A percentile compares a stretch with the other conserved stretches of the same genome.
phyloP scores from a whole-genome alignment of 2,329 filamentous ascomycete genomes.

The Botrytis cinerea region DNA sequence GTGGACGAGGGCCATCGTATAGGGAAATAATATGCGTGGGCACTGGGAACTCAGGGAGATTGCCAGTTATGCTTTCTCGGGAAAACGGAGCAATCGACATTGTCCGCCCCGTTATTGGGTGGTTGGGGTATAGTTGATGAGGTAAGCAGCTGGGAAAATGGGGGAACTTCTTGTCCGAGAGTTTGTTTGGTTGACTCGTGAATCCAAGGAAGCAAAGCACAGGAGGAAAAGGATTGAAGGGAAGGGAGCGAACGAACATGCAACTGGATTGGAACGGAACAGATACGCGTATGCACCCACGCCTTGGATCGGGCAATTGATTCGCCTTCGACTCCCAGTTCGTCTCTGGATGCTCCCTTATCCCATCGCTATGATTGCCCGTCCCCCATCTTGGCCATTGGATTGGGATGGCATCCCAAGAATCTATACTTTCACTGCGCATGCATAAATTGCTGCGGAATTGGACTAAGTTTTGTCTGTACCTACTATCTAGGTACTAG shows the following conservation, averaged over 20 bases:
- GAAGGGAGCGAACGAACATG: background rate
- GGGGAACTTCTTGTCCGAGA: background rate
- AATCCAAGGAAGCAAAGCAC: no score
- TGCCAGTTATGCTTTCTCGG: background rate
- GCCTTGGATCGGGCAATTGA: background rate
- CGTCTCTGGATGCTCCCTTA: background rate
- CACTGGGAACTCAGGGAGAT: background rate
- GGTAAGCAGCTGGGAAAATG: background rate
- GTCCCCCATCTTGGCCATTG: background rate
- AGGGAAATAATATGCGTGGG: background rate
- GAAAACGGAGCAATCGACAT: background rate
- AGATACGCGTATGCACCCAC: background rate
- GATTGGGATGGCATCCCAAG: background rate
- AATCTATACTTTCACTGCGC: background rate
- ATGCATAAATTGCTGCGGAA: conserved; percentile 1
- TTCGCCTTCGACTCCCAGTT: background rate
- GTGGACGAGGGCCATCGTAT: background rate
- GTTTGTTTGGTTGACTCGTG: background rate
- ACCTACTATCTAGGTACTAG: background rate
- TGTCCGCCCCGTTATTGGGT: background rate
- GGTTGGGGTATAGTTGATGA: no score
- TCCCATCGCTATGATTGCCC: background rate
- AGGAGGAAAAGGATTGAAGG: background rate
- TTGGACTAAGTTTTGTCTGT: background rate
- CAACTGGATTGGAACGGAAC: background rate